Evolutionary conservation across 2,329 filamentous ascomycete genomes (phyloP).

Genomic region (Thielaviopsis euricoi): DNA sequence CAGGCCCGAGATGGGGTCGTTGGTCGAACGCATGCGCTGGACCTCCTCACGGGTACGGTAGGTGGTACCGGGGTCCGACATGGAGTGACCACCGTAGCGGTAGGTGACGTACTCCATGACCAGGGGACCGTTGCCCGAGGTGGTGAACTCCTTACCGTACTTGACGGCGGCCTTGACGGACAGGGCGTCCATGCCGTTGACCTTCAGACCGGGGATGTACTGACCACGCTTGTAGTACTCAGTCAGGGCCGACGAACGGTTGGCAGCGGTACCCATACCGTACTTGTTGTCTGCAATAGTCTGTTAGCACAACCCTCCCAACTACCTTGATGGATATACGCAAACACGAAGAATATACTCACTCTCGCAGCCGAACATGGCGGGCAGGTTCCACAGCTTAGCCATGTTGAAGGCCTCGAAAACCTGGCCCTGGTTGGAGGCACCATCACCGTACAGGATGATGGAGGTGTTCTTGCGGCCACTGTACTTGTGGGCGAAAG

Average conservation of each 20-base stretch:
- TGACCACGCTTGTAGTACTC: constrained; percentile 99
- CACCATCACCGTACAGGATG: constrained; percentile 92
- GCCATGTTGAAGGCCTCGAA: constrained; percentile 99
- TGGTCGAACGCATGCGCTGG: constrained; percentile 96
- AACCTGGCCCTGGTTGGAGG: constrained; percentile 97
- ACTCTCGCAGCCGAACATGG: constrained; percentile 98
- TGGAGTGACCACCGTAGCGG: constrained; percentile 97
- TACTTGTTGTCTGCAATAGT: constrained; percentile 83
- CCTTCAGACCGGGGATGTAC: constrained; percentile 98
- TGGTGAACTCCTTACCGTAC: constrained; percentile 80
- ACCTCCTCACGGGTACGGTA: constrained; percentile 99
- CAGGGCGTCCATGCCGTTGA: constrained; percentile 98
- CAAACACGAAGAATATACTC: constrained; percentile 21
- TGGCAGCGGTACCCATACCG: constrained; percentile 95
- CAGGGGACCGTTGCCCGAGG: constrained; percentile 72
- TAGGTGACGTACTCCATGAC: constrained; percentile 99
- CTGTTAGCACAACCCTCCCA: background rate
- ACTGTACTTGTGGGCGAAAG: constrained; percentile 92
- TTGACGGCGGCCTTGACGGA: constrained; percentile 92
- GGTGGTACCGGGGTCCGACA: constrained; percentile 98
- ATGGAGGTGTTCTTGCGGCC: constrained; percentile 73
- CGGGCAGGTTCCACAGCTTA: constrained; percentile 92
- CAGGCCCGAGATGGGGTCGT: constrained; percentile 93
- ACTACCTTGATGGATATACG: background rate
- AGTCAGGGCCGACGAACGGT: constrained; percentile 84